Evolutionary conservation across 2,329 filamentous ascomycete genomes (phyloP), one percentile per base, ranked within the genome.

Genomic region (Pyricularia sp.): DNA sequence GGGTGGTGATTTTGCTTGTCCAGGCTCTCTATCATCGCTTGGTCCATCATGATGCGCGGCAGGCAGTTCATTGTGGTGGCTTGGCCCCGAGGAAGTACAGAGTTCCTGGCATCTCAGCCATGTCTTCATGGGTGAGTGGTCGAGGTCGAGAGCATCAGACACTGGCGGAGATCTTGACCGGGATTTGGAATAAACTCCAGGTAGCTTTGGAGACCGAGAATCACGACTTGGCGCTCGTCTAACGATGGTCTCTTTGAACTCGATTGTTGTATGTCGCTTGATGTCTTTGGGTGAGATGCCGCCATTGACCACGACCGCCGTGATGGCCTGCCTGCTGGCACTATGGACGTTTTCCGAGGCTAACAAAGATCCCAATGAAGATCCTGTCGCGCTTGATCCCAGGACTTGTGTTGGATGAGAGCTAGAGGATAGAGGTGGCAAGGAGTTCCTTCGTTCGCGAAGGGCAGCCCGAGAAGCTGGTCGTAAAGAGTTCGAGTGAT

Each of bases 31-130:
- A 22, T 2, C 35, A 53, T 44, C 40, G 55, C 49, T 30, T 64
- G 68, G 4, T 26, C 65, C n/a, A 26, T 53, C 57, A 19, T 22
- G 30, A 26, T 22, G 22, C 31, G 53, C 12, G 2, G 19, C n/a
- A 19, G n/a, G 26, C 30, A 24, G 60, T 24, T 30, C 28, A 7
- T 53, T 26, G 19, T 33, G 61, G 22, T 40, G 40, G n/a, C 57
- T 19, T 2, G 68, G 67, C 12, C 65, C 65, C 16, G 67, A 64
- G 9, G 65, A 61, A 35, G 68, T 68, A 16, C 61, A 63, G 40
- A 70, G 63, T 22, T 66, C 67, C 62, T 71, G 70, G 57, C 69
- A 70, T 26, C 68, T 63, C 13, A 71, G 62, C 70, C 70, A 71
- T 10, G 67, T 68, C 35, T 66, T 66, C 60, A 70, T 53, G 7